A percentile compares a stretch with the other conserved stretches of the same genome.
These are phyloP conservation scores for Tilletiopsis washingtonensis DNA, from an alignment of 1,284 basidiomycete genomes.

Conservation along the genomic window DNA sequence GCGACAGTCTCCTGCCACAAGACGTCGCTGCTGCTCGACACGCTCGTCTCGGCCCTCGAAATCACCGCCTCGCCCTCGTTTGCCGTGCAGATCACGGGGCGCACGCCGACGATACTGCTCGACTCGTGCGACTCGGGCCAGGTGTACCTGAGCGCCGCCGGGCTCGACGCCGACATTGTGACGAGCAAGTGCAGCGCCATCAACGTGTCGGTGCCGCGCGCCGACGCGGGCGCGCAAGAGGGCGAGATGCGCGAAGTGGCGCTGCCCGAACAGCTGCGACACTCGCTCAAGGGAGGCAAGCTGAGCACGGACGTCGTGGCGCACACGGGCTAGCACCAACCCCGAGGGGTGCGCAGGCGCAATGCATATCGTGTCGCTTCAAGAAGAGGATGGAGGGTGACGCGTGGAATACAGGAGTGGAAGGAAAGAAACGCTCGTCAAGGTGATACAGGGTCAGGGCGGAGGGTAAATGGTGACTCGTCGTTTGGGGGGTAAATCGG, in stretches of 20 bases:
- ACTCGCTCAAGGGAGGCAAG: slow-evolving; percentile 57
- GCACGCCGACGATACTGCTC: slow-evolving; percentile 81
- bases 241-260: slow-evolving; percentile 85
- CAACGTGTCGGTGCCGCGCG: slow-evolving; percentile 81
- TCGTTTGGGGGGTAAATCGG: no score
- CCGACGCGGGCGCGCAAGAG: slow-evolving; percentile 77
- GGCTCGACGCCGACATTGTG: slow-evolving; percentile 74
- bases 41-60: slow-evolving; percentile 78
- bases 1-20: slow-evolving; percentile 74
- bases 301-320: slow-evolving; percentile 41
- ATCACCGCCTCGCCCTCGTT: slow-evolving; percentile 89
- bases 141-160: slow-evolving; percentile 80
- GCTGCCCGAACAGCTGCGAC: slow-evolving; percentile 93
- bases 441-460: no score
- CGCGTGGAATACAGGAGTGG: no score
- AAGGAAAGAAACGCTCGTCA: no score
- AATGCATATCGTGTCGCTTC: no score
- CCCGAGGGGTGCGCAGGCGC: no score
- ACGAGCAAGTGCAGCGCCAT: slow-evolving; percentile 91
- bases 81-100: slow-evolving; percentile 80
- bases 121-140: slow-evolving; percentile 93
- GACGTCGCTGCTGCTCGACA: slow-evolving; percentile 80
- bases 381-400: no score
- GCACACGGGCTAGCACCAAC: slow-evolving; percentile 32
- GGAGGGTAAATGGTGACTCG: no score